phyloP scores from a whole-genome alignment of 495 filamentous ascomycete genomes.

The Penicillium coprophilum region DNA sequence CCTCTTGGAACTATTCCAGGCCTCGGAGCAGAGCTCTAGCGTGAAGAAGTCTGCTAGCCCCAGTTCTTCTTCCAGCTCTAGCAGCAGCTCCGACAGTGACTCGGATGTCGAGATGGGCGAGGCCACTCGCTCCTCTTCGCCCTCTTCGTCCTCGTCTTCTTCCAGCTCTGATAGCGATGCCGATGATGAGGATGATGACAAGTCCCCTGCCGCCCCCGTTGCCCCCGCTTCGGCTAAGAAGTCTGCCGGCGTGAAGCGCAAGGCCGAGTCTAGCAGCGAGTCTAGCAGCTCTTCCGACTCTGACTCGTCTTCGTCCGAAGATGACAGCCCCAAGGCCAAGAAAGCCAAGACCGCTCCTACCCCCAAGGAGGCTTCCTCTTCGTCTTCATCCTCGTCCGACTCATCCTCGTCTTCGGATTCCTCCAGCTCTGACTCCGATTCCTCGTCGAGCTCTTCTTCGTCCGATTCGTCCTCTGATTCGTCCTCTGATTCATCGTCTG shows the following conservation, averaged over 20 bases:
- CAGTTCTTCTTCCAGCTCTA: constrained; percentile 18
- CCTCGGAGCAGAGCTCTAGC: constrained; percentile 40
- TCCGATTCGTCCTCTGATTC: constrained; percentile 27
- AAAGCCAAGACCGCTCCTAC: constrained; percentile 34
- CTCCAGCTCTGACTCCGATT: constrained; percentile 22
- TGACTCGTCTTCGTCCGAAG: constrained; percentile 27
- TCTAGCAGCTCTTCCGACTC: constrained; percentile 47
- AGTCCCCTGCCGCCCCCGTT: constrained; percentile 25
- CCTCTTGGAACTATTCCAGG: constrained; percentile 51
- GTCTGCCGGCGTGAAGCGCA: constrained; percentile 57
- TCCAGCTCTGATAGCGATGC: constrained; percentile 60
- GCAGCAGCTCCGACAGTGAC: constrained; percentile 28
- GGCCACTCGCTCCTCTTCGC: constrained; percentile 39
- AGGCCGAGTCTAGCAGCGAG: constrained; percentile 56
- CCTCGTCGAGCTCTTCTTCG: constrained; percentile 22
- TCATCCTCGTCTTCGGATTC: constrained; percentile 32
- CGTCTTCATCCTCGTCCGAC: constrained; percentile 29
- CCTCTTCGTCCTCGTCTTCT: constrained; percentile 48
- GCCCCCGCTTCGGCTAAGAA: constrained; percentile 35
- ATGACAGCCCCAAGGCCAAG: constrained; percentile 43
- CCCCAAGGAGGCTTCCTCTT: constrained; percentile 14
- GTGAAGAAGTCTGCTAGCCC: constrained; percentile 26
- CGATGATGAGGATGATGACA: constrained; percentile 58
- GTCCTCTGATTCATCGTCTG: constrained; percentile 30
- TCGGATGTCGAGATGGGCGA: constrained; percentile 63